Evolutionary conservation across 2,329 filamentous ascomycete genomes (phyloP), one percentile per base, ranked within the genome.

Genomic region (Hypoxylon sp.): DNA sequence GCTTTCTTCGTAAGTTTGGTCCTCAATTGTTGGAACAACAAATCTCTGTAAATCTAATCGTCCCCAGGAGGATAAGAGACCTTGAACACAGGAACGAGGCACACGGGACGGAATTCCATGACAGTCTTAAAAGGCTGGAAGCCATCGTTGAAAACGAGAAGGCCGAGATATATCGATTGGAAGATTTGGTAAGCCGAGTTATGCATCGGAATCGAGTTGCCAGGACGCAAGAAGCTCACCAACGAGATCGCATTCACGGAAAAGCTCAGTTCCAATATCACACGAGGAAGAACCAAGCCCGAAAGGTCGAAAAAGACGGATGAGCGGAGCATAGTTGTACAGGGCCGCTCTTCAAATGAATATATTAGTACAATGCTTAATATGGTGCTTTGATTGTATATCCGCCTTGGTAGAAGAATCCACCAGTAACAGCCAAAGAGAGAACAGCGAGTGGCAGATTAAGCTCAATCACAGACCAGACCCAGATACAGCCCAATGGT

Each of bases 401-500:
- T 1, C 85, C 88, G 17, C 82, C 81, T 27, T 79, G 75, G 77
- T 82, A 84, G 27, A 87, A 75, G 70, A 85, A 90, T 3, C 71
- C 76, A 1, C 74, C 82, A 1, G 83, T 81, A 1, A 80, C 71
- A 2, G 79, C 77, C 37, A 91, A 76, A 71, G 88, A 91, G 11
- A 80, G 72, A 1, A 91, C 81, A 0, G 92, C 92, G 75, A 87
- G 89, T 0, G 84, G 75, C 44, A 97, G 82, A 61, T 93, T 87
- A 81, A 98, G 86, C 82, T 99, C 96, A 17, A 98, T 86, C 21
- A 98, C 91, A 32, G 92, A 89, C 94, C 95, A 98, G 3, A 98
- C 87, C 94, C 95, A 98, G 17, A 98, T 79, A 44, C 93, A 95
- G 0, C 93, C 96, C 13, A 98, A 79, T 4, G 94, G 90, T n/a